Evolutionary conservation across 192 early-diverging fungal genomes (phyloP).

Genomic region (Backusella mclennaniae): DNA sequence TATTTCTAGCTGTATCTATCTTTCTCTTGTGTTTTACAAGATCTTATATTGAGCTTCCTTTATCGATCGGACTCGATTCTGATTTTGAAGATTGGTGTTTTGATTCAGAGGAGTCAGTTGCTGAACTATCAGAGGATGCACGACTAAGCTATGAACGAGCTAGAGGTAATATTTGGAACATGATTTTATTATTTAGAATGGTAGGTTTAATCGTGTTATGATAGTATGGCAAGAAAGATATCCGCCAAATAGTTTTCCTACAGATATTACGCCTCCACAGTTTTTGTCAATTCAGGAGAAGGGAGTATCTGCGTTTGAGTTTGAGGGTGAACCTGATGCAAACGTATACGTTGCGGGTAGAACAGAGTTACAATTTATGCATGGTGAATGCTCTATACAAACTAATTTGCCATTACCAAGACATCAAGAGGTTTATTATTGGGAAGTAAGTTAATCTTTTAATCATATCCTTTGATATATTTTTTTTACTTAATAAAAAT

Average conservation of each 20-base stretch:
- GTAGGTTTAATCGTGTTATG: background rate
- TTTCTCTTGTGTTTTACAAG: conserved; percentile 33
- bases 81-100: conserved; percentile 41
- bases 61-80: background rate
- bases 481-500: background rate
- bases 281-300: conserved; percentile 76
- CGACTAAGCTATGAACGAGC: conserved; percentile 46
- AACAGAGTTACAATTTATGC: conserved; percentile 77
- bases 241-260: conserved; percentile 71
- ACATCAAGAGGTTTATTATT: conserved; percentile 79
- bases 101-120: conserved; percentile 31
- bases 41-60: conserved; percentile 15
- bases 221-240: conserved; percentile 68
- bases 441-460: conserved; percentile 47
- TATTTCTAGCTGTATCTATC: conserved; percentile 32
- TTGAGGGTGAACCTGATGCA: conserved; percentile 63
- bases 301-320: conserved; percentile 82
- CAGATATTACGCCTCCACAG: conserved; percentile 73
- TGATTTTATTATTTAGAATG: background rate
- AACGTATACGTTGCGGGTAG: conserved; percentile 66
- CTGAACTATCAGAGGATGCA: conserved; percentile 38
- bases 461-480: background rate
- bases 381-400: conserved; percentile 71
- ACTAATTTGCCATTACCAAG: conserved; percentile 81
- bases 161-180: conserved; percentile 19